phyloP scores from a whole-genome alignment of 192 early-diverging fungal genomes.

The Chytriomyces confervae region DNA sequence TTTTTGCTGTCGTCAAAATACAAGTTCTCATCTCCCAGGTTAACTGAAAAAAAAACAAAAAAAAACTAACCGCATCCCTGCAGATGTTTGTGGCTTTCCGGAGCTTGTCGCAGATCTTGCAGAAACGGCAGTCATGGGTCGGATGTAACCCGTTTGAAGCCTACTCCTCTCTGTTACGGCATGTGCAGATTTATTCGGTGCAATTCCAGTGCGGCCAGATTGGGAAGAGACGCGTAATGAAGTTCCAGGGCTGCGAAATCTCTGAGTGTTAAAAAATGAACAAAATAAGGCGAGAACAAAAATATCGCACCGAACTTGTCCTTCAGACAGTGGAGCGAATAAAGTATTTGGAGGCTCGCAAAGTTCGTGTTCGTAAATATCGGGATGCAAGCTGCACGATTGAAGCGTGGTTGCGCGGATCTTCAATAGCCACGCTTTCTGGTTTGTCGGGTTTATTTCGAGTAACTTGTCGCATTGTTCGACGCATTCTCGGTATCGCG shows the following conservation, averaged over 20 bases:
- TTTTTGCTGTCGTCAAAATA: background rate
- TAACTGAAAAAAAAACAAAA: background rate
- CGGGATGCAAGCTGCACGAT: background rate
- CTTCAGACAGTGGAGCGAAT: background rate
- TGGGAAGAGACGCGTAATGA: background rate
- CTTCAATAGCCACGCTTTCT: slow-evolving; percentile 26
- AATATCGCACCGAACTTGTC: background rate
- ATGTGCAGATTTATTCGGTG: background rate
- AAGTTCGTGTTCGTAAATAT: background rate
- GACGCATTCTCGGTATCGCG: slow-evolving; percentile 8
- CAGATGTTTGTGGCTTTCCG: background rate
- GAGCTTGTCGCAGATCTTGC: no score
- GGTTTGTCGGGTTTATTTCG: slow-evolving; percentile 3
- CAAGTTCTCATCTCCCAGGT: background rate
- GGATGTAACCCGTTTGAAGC: slow-evolving; percentile 13
- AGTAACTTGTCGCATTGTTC: background rate
- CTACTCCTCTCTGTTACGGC: background rate
- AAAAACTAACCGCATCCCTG: background rate
- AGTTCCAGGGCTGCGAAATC: background rate
- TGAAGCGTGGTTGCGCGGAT: background rate
- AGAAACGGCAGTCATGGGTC: slow-evolving; percentile 9
- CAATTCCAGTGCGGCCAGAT: background rate
- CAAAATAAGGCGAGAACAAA: background rate
- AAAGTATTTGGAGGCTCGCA: background rate
- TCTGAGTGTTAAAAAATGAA: background rate